These are phyloP conservation scores for Rutstroemia sp. DNA, from an alignment of 2,329 filamentous ascomycete species.

Conservation along the genomic window DNA sequence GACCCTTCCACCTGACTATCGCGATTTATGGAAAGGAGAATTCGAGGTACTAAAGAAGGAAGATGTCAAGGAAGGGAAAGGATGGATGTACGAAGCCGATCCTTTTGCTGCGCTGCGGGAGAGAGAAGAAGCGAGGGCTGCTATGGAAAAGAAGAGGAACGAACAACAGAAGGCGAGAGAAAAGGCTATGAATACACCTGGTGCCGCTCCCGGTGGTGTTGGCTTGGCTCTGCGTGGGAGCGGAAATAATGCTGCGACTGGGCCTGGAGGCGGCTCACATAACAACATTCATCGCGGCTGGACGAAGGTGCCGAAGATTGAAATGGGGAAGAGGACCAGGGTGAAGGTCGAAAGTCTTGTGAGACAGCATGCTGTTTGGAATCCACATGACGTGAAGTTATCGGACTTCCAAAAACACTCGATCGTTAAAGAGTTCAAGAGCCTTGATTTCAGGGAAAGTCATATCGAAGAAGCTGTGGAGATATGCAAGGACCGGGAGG, in stretches of 20 bases:
- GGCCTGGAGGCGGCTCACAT: slow-evolving; percentile 28
- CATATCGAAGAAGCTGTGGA: slow-evolving; percentile 83
- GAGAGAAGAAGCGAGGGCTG: slow-evolving; percentile 67
- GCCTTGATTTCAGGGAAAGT: slow-evolving; percentile 79
- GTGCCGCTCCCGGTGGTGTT: slow-evolving; percentile 35
- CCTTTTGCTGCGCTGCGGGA: slow-evolving; percentile 79
- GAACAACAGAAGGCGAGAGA: slow-evolving; percentile 62
- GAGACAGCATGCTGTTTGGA: slow-evolving; percentile 76
- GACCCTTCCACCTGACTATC: slow-evolving; percentile 86
- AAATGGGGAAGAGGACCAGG: slow-evolving; percentile 80
- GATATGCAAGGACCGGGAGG: slow-evolving; percentile 85
- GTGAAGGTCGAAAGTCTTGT: slow-evolving; percentile 73
- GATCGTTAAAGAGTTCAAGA: slow-evolving; percentile 65
- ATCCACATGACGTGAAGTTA: slow-evolving; percentile 67
- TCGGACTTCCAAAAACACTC: slow-evolving; percentile 44
- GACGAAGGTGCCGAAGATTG: slow-evolving; percentile 80
- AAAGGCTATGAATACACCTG: slow-evolving; percentile 58
- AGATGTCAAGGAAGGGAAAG: slow-evolving; percentile 70
- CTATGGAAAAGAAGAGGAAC: slow-evolving; percentile 70
- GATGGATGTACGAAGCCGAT: slow-evolving; percentile 92
- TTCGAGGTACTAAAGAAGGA: slow-evolving; percentile 76
- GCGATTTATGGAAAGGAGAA: slow-evolving; percentile 80
- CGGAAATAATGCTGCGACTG: slow-evolving; percentile 22
- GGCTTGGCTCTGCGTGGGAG: slow-evolving; percentile 44
- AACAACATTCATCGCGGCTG: slow-evolving; percentile 57